Percentiles rank a stretch among this genome's conserved stretches.
phyloP scores from a whole-genome alignment of 2,329 filamentous ascomycete species.

The Penicillium concentricum region DNA sequence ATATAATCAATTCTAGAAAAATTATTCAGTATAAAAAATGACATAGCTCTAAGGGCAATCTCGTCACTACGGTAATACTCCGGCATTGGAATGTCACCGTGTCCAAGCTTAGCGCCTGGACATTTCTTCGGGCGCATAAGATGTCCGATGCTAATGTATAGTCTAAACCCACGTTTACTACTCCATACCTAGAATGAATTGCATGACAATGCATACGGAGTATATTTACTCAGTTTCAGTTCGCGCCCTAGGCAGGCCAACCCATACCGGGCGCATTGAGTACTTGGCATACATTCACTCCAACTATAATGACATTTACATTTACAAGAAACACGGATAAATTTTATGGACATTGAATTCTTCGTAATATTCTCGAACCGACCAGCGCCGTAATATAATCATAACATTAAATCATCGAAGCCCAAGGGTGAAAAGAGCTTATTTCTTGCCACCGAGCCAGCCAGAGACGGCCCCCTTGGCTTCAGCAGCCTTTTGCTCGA shows the following conservation, averaged over 20 bases:
- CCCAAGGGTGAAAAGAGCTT: neutral
- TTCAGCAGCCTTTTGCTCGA: slow-evolving; percentile 74
- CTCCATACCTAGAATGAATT: too few relatives aligned
- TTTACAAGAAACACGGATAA: neutral
- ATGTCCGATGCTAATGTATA: neutral
- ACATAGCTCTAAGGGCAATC: neutral
- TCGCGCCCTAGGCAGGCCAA: neutral
- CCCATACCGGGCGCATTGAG: neutral
- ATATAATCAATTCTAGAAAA: neutral
- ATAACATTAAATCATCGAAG: neutral
- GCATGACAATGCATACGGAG: neutral
- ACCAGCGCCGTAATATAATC: neutral
- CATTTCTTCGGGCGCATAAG: neutral
- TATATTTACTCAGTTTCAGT: neutral
- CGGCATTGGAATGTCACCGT: slow-evolving; percentile 23
- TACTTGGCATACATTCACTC: neutral
- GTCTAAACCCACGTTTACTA: too few relatives aligned
- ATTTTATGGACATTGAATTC: neutral
- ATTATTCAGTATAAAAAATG: neutral
- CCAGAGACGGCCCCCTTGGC: slow-evolving; percentile 79
- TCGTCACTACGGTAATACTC: slow-evolving; percentile 22
- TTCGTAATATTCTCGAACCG: neutral
- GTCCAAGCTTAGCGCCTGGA: neutral
- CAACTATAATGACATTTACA: neutral
- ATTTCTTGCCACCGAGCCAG: slow-evolving; percentile 71